A percentile compares a stretch with the other conserved stretches of the same genome.
Evolutionary conservation across 495 filamentous ascomycete species (phyloP).

Genomic region (Patellaria atrata): DNA sequence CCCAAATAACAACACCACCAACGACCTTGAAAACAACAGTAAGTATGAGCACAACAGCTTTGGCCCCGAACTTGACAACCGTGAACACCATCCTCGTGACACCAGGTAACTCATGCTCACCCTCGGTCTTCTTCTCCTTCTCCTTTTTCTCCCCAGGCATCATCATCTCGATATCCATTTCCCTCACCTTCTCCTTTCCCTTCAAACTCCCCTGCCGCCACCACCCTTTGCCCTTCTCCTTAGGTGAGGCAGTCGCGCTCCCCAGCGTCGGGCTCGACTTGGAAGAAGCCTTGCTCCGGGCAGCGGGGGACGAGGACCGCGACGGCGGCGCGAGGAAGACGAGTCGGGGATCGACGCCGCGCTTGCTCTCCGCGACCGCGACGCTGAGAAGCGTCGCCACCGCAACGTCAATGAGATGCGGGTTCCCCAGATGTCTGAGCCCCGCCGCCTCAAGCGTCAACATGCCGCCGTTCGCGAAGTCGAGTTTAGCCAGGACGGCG

Average conservation of each 20-base stretch:
- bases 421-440: constrained; percentile 35
- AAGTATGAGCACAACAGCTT: constrained; percentile 17
- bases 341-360: constrained; percentile 3
- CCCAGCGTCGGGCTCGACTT: too few relatives aligned
- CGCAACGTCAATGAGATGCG: constrained; percentile 64
- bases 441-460: constrained; percentile 34
- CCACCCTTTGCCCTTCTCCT: constrained; percentile 3
- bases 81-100: constrained; percentile 17
- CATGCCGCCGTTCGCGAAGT: constrained; percentile 33
- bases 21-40: constrained; percentile 20
- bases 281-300: too few relatives aligned
- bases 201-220: constrained; percentile 12
- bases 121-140: constrained; percentile 10
- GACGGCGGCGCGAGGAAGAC: constrained; percentile 18
- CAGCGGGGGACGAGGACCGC: constrained; percentile 3
- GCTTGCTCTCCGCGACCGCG: constrained; percentile 30
- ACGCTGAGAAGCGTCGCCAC: constrained; percentile 56
- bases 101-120: constrained; percentile 14
- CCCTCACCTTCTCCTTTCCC: constrained; percentile 10
- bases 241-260: constrained; percentile 6
- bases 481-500: constrained; percentile 33
- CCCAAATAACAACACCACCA: constrained; percentile 18
- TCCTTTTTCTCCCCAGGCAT: constrained; percentile 2
- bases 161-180: constrained; percentile 7
- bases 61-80: constrained; percentile 17